Percentiles rank a stretch among this genome's conserved stretches.
Conservation (phyloP, 805 yeast species). For the Komagataella mondaviorum region DNA sequence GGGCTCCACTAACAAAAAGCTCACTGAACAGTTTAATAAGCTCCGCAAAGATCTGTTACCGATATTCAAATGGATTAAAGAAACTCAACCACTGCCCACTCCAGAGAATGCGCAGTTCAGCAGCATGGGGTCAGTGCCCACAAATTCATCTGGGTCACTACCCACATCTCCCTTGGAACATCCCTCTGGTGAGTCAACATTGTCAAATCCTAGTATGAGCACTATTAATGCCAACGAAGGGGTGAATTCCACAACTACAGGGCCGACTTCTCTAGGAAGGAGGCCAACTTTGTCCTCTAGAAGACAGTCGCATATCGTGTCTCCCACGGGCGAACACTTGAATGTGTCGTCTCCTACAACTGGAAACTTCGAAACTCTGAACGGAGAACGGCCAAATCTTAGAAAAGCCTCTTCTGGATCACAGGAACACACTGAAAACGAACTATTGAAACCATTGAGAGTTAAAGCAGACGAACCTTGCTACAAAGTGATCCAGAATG, state of each 20-base stretch:
- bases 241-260: background rate
- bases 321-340: conserved; percentile 2
- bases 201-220: background rate
- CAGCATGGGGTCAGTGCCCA: background rate
- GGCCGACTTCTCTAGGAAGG: background rate
- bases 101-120: conserved; percentile 27
- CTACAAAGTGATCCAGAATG: conserved; percentile 74
- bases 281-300: background rate
- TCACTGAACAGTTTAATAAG: conserved; percentile 40
- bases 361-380: background rate
- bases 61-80: conserved; percentile 45
- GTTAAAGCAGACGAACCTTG: conserved; percentile 90
- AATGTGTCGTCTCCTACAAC: background rate
- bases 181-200: conserved; percentile 1
- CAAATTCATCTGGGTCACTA: background rate
- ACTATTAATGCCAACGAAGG: background rate
- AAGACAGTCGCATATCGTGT: conserved; percentile 3
- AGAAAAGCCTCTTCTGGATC: conserved; percentile 1
- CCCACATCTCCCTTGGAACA: background rate
- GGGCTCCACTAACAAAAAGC: conserved; percentile 14
- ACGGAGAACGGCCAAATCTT: conserved; percentile 4
- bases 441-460: conserved; percentile 71
- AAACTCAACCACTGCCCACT: conserved; percentile 54
- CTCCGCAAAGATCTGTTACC: conserved; percentile 57
- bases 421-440: conserved; percentile 15